Evolutionary conservation across 2,329 filamentous ascomycete genomes (phyloP), one percentile per base, ranked within the genome.

Genomic region (Hypoxylon sp.): DNA sequence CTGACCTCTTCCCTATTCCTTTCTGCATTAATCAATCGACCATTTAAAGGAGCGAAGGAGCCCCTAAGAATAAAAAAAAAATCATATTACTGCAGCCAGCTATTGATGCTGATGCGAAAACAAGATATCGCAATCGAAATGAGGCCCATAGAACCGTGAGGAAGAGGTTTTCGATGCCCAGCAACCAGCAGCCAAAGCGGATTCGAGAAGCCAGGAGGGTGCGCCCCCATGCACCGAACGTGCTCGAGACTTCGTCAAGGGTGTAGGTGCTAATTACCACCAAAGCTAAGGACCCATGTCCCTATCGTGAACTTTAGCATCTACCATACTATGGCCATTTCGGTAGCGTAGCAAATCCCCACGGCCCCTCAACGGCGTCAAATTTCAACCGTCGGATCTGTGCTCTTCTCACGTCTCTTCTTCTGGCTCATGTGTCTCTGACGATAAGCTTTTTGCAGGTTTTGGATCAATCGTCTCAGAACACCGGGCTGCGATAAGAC

Each of bases 241-340:
- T 69, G 65, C 60, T 69, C 63, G 66, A 69, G 63, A 69, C 69
- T 66, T 62, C 7, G 53, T 57, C 68, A 46, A 67, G 66, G 68
- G 39, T 71, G 50, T 54, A 55, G 50, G 52, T 67, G 52, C 35
- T 61, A 68, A 68, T 68, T 62, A 62, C 52, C 39, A 60, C 61
- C 54, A 65, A 62, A 57, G 53, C 37, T 63, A 55, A 68, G 42
- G 52, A 44, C 60, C 68, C 69, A 66, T 71, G 65, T 67, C 62
- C 27, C 68, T 70, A 68, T 65, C 39, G 63, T 60, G 21, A 52
- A 67, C 42, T 61, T 54, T 59, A 47, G 60, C 61, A 64, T 61
- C 65, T 35, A 52, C 48, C 31, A 21, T 17, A 39, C 10, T 29
- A 59, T 59, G 51, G 53, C 10, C 50, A 17, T 37, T 50, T 46